These are phyloP conservation scores for Elymus sibiricus DNA, from an alignment of 176 grass and related monocot species.

Conservation along the genomic window DNA sequence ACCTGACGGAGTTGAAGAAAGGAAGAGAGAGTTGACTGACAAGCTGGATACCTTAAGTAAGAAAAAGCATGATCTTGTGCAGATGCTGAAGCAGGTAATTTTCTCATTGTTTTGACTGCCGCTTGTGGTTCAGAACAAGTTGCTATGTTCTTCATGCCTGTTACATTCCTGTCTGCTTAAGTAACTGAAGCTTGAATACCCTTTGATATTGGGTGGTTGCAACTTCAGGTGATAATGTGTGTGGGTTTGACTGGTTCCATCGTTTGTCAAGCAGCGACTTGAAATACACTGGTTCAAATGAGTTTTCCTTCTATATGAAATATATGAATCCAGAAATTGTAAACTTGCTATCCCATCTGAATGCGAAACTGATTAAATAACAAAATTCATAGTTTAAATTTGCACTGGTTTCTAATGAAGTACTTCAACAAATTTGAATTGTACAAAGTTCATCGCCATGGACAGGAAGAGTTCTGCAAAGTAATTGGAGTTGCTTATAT, in stretches of 20 bases:
- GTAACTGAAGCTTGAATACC: background rate
- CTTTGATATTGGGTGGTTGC: background rate
- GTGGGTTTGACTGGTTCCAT: background rate
- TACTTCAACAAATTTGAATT: background rate
- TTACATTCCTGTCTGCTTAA: background rate
- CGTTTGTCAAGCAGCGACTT: background rate
- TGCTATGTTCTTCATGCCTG: background rate
- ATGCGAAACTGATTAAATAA: background rate
- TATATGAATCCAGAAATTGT: background rate
- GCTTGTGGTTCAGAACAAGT: constrained; percentile 6
- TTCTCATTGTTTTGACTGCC: background rate
- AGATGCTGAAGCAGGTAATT: constrained; percentile 99
- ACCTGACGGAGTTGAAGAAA: constrained; percentile 45
- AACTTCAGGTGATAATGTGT: constrained; percentile 4
- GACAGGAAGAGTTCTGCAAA: background rate
- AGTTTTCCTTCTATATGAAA: background rate
- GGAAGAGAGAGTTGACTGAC: constrained; percentile 62
- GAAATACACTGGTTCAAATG: background rate
- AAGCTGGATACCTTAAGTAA: constrained; percentile 70
- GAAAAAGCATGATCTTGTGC: constrained; percentile 95
- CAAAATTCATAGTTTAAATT: background rate
- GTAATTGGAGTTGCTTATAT: background rate
- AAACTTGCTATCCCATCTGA: background rate
- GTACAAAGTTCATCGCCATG: background rate
- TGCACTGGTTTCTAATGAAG: background rate